Conservation (phyloP, 768 basidiomycete genomes). For the Gymnopilus junonius region DNA sequence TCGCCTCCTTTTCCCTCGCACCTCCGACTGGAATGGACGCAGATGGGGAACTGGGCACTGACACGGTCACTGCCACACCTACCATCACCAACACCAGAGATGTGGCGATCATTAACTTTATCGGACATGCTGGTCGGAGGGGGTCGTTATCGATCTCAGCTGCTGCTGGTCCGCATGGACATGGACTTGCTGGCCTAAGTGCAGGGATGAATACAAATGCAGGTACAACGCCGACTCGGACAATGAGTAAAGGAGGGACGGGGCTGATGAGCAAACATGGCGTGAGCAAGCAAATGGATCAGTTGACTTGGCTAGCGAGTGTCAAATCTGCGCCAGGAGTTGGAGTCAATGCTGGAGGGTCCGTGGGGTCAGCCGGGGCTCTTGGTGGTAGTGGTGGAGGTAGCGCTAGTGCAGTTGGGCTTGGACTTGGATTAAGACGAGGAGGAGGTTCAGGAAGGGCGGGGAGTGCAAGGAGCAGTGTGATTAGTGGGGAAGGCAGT, state of each 20-base stretch:
- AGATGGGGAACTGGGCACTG: conserved; percentile 16
- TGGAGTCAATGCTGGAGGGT: not conserved
- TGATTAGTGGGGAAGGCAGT: not conserved
- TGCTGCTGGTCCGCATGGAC: not conserved
- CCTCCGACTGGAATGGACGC: conserved; percentile 34
- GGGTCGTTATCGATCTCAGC: not conserved
- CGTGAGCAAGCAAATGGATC: conserved; percentile 54
- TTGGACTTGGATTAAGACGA: not conserved
- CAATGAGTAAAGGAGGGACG: conserved; percentile 51
- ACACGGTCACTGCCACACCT: conserved; percentile 17
- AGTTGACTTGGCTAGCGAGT: conserved; percentile 72
- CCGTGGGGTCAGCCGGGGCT: too few relatives aligned
- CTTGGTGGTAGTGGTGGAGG: not conserved
- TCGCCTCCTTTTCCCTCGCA: not conserved
- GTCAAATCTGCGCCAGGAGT: conserved; percentile 61
- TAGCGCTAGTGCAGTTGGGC: not conserved
- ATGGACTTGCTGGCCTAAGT: not conserved
- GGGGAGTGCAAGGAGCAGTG: conserved; percentile 57
- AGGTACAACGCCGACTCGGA: conserved; percentile 27
- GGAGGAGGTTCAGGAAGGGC: conserved; percentile 46
- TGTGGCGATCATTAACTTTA: conserved; percentile 4
- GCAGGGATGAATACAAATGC: conserved; percentile 21
- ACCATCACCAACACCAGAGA: conserved; percentile 16
- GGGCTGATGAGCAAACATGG: conserved; percentile 46
- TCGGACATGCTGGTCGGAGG: not conserved